phyloP scores from a whole-genome alignment of 2,329 filamentous ascomycete genomes.

The Colletotrichum graminicola region DNA sequence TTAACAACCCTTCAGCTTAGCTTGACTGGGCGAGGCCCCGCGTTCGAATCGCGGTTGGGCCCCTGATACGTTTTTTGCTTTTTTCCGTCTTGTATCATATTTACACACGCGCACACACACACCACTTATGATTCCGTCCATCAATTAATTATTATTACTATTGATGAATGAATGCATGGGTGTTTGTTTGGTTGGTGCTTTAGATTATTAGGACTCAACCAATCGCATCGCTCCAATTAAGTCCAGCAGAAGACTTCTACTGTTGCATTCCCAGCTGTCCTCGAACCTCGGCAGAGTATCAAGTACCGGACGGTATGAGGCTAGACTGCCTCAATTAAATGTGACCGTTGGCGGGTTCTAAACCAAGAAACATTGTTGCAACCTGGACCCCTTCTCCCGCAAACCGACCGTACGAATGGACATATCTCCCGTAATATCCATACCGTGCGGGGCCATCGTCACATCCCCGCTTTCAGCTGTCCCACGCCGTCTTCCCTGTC shows the following conservation, averaged over 20 bases:
- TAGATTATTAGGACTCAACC: too few species aligned
- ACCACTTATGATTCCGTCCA: too few species aligned
- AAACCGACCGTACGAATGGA: constrained; percentile 20
- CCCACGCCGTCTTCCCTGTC: constrained; percentile 41
- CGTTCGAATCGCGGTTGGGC: constrained; percentile 39
- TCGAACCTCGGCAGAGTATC: neutral
- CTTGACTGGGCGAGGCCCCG: constrained; percentile 38
- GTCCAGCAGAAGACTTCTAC: too few species aligned
- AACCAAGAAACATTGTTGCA: constrained; percentile 29
- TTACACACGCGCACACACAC: too few species aligned
- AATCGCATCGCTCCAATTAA: neutral
- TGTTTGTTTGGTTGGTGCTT: too few species aligned
- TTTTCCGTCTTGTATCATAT: too few species aligned
- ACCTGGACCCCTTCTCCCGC: neutral
- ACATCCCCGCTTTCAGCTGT: constrained; percentile 42
- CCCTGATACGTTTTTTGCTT: constrained; percentile 8
- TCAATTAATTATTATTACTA: too few species aligned
- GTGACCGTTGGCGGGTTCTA: constrained; percentile 16
- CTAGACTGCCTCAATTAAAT: constrained; percentile 25
- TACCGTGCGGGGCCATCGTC: constrained; percentile 36
- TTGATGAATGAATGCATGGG: too few species aligned
- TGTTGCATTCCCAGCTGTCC: neutral
- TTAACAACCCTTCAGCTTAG: constrained; percentile 17
- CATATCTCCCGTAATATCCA: neutral
- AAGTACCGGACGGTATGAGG: constrained; percentile 1